These are phyloP conservation scores for Metrosideros polymorpha DNA, from an alignment of 441 rosid species.

Conservation along the genomic window DNA sequence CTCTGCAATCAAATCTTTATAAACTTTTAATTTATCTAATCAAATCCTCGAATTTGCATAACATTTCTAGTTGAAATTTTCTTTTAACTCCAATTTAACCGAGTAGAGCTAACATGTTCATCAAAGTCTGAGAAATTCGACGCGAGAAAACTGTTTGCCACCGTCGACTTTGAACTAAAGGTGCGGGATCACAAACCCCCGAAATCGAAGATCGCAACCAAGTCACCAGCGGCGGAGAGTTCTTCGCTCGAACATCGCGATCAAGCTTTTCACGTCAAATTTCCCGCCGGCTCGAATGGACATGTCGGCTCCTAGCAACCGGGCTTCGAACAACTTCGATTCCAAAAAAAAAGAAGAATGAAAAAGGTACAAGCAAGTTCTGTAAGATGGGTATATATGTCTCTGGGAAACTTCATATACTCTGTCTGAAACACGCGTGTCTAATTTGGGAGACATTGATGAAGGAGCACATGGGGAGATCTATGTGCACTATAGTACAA, in stretches of 20 bases:
- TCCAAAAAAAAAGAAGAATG: accelerated
- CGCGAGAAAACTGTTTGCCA: background rate
- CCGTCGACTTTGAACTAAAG: background rate
- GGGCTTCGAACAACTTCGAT: background rate
- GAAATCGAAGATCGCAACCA: background rate
- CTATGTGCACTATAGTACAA: background rate
- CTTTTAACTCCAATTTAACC: background rate
- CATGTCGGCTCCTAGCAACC: accelerated
- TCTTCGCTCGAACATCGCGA: accelerated
- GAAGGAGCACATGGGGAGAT: background rate
- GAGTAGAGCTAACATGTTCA: background rate
- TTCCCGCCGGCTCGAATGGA: background rate
- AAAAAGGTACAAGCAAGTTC: background rate
- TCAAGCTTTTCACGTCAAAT: background rate
- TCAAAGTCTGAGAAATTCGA: accelerated
- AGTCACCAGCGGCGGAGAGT: background rate
- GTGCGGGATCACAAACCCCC: background rate
- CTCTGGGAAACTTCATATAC: background rate
- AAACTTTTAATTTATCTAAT: background rate
- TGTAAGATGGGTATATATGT: background rate
- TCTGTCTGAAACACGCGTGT: background rate
- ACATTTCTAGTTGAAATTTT: background rate
- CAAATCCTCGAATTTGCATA: background rate
- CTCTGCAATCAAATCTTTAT: accelerated
- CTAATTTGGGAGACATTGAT: background rate